A percentile compares a stretch with the other conserved stretches of the same genome.
These are phyloP conservation scores for Apophysomyces variabilis DNA, from an alignment of 371 early-diverging fungal species.

Conservation along the genomic window DNA sequence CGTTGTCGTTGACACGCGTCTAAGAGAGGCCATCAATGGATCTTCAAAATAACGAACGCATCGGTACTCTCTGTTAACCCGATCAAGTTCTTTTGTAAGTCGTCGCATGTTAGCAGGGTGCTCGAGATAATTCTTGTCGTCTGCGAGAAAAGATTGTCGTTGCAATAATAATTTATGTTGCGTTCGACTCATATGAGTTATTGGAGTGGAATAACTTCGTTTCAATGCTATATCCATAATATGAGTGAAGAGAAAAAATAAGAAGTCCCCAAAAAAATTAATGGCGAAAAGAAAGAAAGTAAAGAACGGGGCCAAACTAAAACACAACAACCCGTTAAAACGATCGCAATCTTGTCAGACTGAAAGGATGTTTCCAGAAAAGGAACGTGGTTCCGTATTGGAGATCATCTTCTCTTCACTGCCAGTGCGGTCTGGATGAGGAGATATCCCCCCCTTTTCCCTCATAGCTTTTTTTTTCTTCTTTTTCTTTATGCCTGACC, in stretches of 20 bases:
- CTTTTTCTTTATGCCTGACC: too few relatives aligned
- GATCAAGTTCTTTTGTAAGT: conserved; percentile 39
- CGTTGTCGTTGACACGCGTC: conserved; percentile 10
- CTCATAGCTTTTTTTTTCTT: too few relatives aligned
- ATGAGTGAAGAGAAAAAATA: not conserved
- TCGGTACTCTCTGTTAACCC: conserved; percentile 39
- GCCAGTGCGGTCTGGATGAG: too few relatives aligned
- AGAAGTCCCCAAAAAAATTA: not conserved
- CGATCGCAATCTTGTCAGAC: too few relatives aligned
- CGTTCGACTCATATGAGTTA: conserved; percentile 24
- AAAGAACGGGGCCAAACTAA: too few relatives aligned
- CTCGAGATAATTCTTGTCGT: conserved; percentile 33
- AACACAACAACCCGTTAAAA: too few relatives aligned
- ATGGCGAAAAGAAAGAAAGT: not conserved
- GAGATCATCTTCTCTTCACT: too few relatives aligned
- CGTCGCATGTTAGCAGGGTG: conserved; percentile 40
- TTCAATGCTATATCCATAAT: not conserved
- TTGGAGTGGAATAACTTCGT: not conserved
- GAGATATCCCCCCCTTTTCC: too few relatives aligned
- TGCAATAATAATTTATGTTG: conserved; percentile 43
- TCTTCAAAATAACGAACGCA: conserved; percentile 20
- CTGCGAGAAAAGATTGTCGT: conserved; percentile 38
- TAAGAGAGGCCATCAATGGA: conserved; percentile 19
- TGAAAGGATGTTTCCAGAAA: too few relatives aligned
- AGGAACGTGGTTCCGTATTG: too few relatives aligned